Base-by-base conservation (phyloP, 2,329 filamentous ascomycete species). In the Intubia oerlemansii region DNA sequence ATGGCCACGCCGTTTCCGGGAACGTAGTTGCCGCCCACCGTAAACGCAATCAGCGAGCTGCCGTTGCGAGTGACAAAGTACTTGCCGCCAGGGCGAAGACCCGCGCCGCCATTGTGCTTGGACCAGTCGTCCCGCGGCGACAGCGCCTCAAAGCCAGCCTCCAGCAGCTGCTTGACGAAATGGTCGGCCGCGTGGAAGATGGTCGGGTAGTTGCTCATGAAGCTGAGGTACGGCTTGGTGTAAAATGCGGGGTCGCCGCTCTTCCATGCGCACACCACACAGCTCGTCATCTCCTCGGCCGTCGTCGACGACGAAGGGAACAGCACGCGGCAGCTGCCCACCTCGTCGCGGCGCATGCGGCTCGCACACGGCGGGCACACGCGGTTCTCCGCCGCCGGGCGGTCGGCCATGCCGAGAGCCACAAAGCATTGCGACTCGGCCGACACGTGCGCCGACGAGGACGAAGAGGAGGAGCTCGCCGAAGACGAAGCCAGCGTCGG, bases 151-250 rank as follows among this genome's bases (percentile, higher is more conserved):
- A 78, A 98, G 25, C 81, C 85, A 21, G 67, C 58, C 22, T 66
- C 60, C 36, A 63, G 57, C 27, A 93, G 62, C 42, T 82, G 72
- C 32, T 61, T 57, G 42, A 74, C 70, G 46, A 92, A 80, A 41
- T 80, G 67, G 33, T 70, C 65, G 17, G 93, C 82, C 2, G 80
- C 70, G 44, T 98, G 88, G 49, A 91, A 98, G 26, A 93, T 78
- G 7, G 88, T 95, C 0, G 88, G 88, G 45, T 93, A 92, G 36
- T 77, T 64, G 25, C 71, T 77, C 55, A 95, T 65, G 46, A 93
- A 95, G 29, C 80, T 64, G 46, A 76, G 74, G 48, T 91, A 93
- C 1, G 82, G 80, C 51, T 81, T 61, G 7, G 79, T 77, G 48
- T 82, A 91, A 34, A 59, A 60, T 42, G 71, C 69, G 5, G 69